Evolutionary conservation across 2,329 filamentous ascomycete genomes (phyloP).

Genomic region (Fusarium domesticum): DNA sequence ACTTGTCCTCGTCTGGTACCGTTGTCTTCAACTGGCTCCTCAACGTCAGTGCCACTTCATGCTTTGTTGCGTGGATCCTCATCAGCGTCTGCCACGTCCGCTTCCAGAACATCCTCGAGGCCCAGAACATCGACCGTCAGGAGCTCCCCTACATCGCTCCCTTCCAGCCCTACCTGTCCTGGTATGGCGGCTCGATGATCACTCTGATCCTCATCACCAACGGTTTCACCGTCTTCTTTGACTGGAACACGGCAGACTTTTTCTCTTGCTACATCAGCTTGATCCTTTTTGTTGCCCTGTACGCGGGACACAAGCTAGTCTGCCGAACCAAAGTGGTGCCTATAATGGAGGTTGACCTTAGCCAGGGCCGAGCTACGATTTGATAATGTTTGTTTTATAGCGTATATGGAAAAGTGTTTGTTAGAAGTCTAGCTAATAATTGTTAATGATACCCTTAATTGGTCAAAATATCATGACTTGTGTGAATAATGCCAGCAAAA

Average conservation of each 20-base stretch:
- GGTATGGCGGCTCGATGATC: conserved; percentile 65
- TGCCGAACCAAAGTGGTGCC: conserved; percentile 40
- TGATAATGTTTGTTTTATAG: conserved; percentile 11
- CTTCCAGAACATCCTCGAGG: conserved; percentile 59
- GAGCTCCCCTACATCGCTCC: conserved; percentile 59
- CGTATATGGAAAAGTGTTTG: conserved; percentile 8
- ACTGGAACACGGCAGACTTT: conserved; percentile 59
- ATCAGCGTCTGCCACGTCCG: conserved; percentile 63
- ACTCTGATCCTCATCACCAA: conserved; percentile 63
- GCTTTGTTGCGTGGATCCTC: conserved; percentile 68
- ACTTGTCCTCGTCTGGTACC: conserved; percentile 56
- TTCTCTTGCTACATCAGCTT: conserved; percentile 64
- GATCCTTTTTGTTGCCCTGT: conserved; percentile 60
- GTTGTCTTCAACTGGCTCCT: conserved; percentile 70
- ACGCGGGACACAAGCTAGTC: conserved; percentile 57
- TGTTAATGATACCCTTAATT: conserved; percentile 27
- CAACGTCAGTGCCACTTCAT: conserved; percentile 66
- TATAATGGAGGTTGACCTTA: conserved; percentile 37
- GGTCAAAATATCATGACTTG: background rate
- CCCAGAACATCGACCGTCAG: conserved; percentile 55
- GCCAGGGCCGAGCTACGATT: conserved; percentile 21
- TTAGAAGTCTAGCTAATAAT: conserved; percentile 19
- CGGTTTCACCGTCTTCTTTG: conserved; percentile 66
- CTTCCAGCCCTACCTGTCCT: conserved; percentile 62
- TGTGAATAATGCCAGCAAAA: conserved; percentile 3